Evolutionary conservation across 192 early-diverging fungal species (phyloP).

Genomic region (Umbelopsis vinacea): DNA sequence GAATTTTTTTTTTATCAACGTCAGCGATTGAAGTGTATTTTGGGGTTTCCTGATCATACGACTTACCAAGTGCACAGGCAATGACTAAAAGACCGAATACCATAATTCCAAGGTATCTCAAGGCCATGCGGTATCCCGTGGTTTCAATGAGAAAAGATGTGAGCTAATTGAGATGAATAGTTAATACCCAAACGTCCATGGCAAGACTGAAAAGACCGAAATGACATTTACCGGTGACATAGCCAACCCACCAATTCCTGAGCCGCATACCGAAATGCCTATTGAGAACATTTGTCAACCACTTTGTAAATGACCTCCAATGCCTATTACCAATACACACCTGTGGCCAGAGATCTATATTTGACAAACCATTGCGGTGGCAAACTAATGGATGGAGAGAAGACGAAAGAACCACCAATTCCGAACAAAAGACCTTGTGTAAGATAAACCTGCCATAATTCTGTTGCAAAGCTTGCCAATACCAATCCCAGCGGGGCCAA

Average conservation of each 20-base stretch:
- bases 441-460: slow-evolving; percentile 70
- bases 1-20: not conserved
- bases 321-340: slow-evolving; percentile 28
- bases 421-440: slow-evolving; percentile 70
- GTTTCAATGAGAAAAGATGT: slow-evolving; percentile 40
- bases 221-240: slow-evolving; percentile 55
- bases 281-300: not conserved
- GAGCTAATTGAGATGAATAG: slow-evolving; percentile 31
- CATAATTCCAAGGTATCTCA: slow-evolving; percentile 42
- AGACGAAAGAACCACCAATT: slow-evolving; percentile 58
- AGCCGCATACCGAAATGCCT: slow-evolving; percentile 64
- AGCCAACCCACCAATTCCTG: slow-evolving; percentile 66
- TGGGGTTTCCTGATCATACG: not conserved
- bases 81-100: slow-evolving; percentile 41
- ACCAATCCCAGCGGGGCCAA: slow-evolving; percentile 58
- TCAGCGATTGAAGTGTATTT: not conserved
- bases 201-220: slow-evolving; percentile 26
- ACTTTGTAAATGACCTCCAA: slow-evolving; percentile 24
- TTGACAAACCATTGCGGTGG: slow-evolving; percentile 69
- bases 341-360: slow-evolving; percentile 63
- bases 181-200: not conserved
- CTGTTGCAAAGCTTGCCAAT: slow-evolving; percentile 61
- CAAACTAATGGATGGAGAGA: slow-evolving; percentile 59
- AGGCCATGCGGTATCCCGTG: slow-evolving; percentile 42
- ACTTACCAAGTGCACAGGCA: slow-evolving; percentile 21